Conservation (phyloP, 2,329 filamentous ascomycete genomes). For the Akanthomyces uredinophilus region DNA sequence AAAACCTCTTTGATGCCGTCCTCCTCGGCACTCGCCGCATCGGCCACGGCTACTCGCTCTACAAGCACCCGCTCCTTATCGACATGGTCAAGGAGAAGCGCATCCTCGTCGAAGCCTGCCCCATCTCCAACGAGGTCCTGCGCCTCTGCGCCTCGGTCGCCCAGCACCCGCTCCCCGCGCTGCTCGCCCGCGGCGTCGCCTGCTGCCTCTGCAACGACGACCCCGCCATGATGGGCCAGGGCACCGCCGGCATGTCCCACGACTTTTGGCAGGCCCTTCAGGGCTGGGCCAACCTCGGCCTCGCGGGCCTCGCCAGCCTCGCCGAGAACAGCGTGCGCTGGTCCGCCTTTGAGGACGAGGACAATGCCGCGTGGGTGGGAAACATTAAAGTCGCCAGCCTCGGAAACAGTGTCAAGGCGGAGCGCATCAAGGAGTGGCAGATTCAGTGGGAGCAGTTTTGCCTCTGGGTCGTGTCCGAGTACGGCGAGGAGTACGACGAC, state of each 20-base stretch:
- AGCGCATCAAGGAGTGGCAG: constrained; percentile 72
- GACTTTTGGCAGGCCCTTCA: constrained; percentile 94
- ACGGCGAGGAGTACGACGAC: constrained; percentile 55
- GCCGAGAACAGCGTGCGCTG: constrained; percentile 91
- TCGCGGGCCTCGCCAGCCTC: constrained; percentile 78
- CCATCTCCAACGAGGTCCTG: constrained; percentile 84
- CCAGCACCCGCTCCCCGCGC: constrained; percentile 73
- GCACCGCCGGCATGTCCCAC: constrained; percentile 75
- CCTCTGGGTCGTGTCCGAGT: constrained; percentile 81
- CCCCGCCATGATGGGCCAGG: constrained; percentile 81
- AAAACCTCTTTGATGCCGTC: constrained; percentile 84
- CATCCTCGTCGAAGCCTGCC: constrained; percentile 85
- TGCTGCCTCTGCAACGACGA: constrained; percentile 88
- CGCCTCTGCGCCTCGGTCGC: constrained; percentile 71
- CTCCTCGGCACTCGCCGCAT: constrained; percentile 83
- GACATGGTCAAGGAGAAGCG: constrained; percentile 84
- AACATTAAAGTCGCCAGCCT: constrained; percentile 70
- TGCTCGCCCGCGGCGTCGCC: constrained; percentile 77
- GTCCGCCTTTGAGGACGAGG: constrained; percentile 82
- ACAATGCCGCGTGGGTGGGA: constrained; percentile 61
- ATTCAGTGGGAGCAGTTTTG: constrained; percentile 86
- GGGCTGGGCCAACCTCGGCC: constrained; percentile 84
- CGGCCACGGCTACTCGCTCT: constrained; percentile 82
- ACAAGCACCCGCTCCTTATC: constrained; percentile 84
- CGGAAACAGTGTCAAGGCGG: constrained; percentile 65